Evolutionary conservation across 148 eudicot genomes (phyloP), one percentile per base, ranked within the genome.

Genomic region (Fallopia convolvulus): DNA sequence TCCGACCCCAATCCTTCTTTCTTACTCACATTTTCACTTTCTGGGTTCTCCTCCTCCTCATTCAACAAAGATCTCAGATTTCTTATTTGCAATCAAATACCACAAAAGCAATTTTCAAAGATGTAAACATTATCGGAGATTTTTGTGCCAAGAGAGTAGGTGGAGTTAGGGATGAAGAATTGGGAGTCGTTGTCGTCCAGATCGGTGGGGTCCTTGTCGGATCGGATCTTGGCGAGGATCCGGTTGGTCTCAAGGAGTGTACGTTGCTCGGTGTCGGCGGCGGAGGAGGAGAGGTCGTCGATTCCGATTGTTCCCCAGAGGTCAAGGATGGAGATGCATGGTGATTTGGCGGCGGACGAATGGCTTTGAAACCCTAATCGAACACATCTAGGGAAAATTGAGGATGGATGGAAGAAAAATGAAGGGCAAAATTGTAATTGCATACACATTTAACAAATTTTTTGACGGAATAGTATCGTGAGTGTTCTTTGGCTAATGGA

Each of bases 281-380:
- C 84, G 14, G 87, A 78, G 77, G 82, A 80, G 30, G 78, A 80
- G 8, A 90, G 84, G 81, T 81, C 82, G 2, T 86, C 87, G 74
- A 94, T 40, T 47, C 98, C 98, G 49, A 94, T 83, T 11, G 97
- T 92, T 72, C 98, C 98, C 36, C 98, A 86, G 12, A 94, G 87
- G 71, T 92, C 98, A 46, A 94, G 90, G 44, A 94, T 94, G 1
- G 98, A 92, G 65, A 94, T 84, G 66, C n/a, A n/a, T n/a, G n/a
- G n/a, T n/a, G n/a, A n/a, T n/a, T n/a, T n/a, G n/a, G n/a, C n/a
- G n/a, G n/a, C n/a, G n/a, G n/a, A n/a, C n/a, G n/a, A n/a, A n/a
- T n/a, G n/a, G n/a, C n/a, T n/a, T n/a, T n/a, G n/a, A n/a, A n/a
- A n/a, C n/a, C n/a, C n/a, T n/a, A n/a, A n/a, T n/a, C n/a, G n/a